Evolutionary conservation across 176 grass and related monocot species (phyloP), one percentile per base, ranked within the genome.

Genomic region (Elaeis guineensis): DNA sequence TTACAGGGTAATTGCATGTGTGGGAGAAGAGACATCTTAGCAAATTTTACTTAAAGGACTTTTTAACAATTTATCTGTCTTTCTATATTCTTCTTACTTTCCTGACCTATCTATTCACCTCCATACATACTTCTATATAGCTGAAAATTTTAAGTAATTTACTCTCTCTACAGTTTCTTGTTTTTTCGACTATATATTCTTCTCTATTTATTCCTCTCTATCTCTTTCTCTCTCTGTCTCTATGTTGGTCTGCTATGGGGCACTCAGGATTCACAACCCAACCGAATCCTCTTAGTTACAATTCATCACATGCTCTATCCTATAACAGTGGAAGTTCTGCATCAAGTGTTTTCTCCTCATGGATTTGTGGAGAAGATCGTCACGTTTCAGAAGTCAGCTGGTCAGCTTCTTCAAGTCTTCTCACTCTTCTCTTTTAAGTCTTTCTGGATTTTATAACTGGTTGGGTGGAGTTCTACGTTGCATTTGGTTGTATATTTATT

Each of bases 221-320:
- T 44, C 35, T 44, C 35, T 44, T 44, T 44, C 35, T 44, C 35
- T 44, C 35, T 44, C 35, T 44, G 17, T 84, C 70, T 90, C 5
- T 74, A 66, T 78, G 51, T 60, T 61, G 29, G 29, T 57, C 50
- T 65, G 59, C 65, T 89, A 64, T 69, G 81, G 72, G 64, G 55
- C 71, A 32, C 62, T 83, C 85, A 98, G 93, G 93, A 92, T 25
- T 85, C 89, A 75, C 80, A 80, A 70, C 93, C 93, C 67, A 98
- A 98, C 86, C 78, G 93, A 83, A 98, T 98, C 69, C 87, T 98
- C 67, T 86, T 98, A 83, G 93, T 85, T 85, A 92, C 93, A 77
- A 89, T 98, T 85, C 87, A 92, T 82, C 93, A 98, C 79, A 89
- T 92, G 87, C 66, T 87, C 51, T 98, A 98, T 92, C 93, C 93